These are phyloP conservation scores for Ceratobasidium sp. DNA, from an alignment of 1,284 basidiomycete genomes.

Conservation along the genomic window DNA sequence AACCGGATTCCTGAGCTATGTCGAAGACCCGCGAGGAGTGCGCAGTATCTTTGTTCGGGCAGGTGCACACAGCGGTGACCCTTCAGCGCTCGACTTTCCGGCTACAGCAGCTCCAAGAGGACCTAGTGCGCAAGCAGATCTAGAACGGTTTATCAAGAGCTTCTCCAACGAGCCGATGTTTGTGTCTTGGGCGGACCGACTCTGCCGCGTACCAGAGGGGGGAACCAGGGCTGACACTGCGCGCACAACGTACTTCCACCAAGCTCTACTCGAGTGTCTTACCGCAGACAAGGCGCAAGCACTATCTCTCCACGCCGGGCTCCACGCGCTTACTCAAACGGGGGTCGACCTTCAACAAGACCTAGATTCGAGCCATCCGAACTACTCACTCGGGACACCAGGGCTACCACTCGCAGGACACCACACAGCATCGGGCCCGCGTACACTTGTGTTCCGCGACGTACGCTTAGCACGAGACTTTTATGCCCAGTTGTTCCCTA, in stretches of 20 bases:
- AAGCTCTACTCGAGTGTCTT: constrained; percentile 87
- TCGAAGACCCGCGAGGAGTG: constrained; percentile 92
- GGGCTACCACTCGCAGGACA: constrained; percentile 29
- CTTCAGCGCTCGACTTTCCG: constrained; percentile 84
- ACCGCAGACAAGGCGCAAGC: constrained; percentile 88
- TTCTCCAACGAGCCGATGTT: constrained; percentile 84
- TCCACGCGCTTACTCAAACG: constrained; percentile 41
- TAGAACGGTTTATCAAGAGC: constrained; percentile 85
- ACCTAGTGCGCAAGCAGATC: constrained; percentile 72
- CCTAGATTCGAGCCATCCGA: constrained; percentile 35
- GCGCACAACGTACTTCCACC: constrained; percentile 73
- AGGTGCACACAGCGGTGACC: constrained; percentile 79
- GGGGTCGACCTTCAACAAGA: constrained; percentile 22
- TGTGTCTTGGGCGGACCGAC: constrained; percentile 80
- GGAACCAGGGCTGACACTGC: constrained; percentile 71
- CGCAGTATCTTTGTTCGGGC: constrained; percentile 88
- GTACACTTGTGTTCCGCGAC: constrained; percentile 42
- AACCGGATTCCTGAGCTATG: constrained; percentile 92
- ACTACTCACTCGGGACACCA: constrained; percentile 10
- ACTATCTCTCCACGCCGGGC: constrained; percentile 57
- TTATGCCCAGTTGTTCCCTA: constrained; percentile 39
- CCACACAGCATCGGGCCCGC: constrained; percentile 40
- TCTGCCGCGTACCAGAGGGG: constrained; percentile 73
- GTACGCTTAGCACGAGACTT: constrained; percentile 37
- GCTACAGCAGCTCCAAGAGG: constrained; percentile 74